A percentile compares a stretch with the other conserved stretches of the same genome.
These are phyloP conservation scores for Ceratocystis cacaofunesta DNA, from an alignment of 2,329 filamentous ascomycete genomes.

Conservation along the genomic window DNA sequence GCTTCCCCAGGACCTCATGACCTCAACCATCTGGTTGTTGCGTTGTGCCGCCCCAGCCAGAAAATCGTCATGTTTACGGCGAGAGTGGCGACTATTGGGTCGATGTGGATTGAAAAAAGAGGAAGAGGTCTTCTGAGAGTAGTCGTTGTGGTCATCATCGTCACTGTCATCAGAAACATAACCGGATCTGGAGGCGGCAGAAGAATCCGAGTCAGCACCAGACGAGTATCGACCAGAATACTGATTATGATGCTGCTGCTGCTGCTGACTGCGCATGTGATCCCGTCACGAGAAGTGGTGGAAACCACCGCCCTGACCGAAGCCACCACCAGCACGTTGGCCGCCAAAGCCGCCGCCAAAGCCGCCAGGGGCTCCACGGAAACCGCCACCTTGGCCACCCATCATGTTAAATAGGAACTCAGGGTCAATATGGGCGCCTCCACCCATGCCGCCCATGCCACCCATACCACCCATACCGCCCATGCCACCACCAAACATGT, in stretches of 20 bases:
- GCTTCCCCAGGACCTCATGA: constrained; percentile 10
- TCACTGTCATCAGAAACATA: neutral
- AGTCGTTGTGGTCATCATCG: neutral
- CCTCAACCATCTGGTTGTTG: constrained; percentile 3
- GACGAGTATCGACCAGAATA: neutral
- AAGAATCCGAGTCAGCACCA: neutral
- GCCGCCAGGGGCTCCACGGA: constrained; percentile 31
- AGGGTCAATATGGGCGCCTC: constrained; percentile 55
- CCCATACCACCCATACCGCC: constrained; percentile 47
- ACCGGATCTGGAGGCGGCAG: neutral
- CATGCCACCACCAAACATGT: constrained; percentile 63
- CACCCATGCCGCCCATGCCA: constrained; percentile 44
- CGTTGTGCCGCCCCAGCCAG: neutral
- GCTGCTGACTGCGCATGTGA: neutral
- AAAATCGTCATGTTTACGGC: constrained; percentile 2
- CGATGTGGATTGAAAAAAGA: neutral
- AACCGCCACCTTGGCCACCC: constrained; percentile 43
- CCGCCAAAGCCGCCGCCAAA: constrained; percentile 28
- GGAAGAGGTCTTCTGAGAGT: neutral
- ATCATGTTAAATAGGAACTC: constrained; percentile 77
- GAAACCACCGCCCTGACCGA: constrained; percentile 39
- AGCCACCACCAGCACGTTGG: constrained; percentile 34
- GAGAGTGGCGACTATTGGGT: neutral
- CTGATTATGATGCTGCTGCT: neutral
- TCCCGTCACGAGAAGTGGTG: constrained; percentile 36